Conservation (phyloP, 495 filamentous ascomycete genomes). For the Hypoxylon lienhwacheense region DNA sequence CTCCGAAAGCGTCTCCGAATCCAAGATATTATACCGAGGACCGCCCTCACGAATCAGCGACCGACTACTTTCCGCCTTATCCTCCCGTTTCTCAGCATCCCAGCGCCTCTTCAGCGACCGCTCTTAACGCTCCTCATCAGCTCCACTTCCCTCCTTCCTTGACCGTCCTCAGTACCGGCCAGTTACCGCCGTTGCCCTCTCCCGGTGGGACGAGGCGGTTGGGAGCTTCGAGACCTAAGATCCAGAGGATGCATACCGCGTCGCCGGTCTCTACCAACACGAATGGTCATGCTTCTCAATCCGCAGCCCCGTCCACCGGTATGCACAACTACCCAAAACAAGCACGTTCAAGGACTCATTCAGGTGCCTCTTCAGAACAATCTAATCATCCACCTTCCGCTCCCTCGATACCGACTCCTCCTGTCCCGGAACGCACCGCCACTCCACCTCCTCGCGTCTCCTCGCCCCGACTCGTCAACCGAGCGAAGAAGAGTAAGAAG, state of each 20-base stretch:
- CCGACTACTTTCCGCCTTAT: conserved; percentile 90
- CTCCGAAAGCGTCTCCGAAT: conserved; percentile 75
- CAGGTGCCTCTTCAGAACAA: conserved; percentile 54
- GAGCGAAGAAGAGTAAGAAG: conserved; percentile 59
- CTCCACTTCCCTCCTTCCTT: conserved; percentile 62
- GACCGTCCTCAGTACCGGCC: conserved; percentile 75
- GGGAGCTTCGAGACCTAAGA: conserved; percentile 57
- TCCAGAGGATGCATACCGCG: conserved; percentile 73
- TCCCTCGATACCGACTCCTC: conserved; percentile 38
- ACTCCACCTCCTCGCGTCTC: conserved; percentile 63
- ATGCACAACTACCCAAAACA: conserved; percentile 42
- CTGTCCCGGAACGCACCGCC: conserved; percentile 39
- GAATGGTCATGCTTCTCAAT: conserved; percentile 44
- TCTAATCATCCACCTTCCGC: conserved; percentile 36
- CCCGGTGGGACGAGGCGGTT: conserved; percentile 64
- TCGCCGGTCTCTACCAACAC: conserved; percentile 68
- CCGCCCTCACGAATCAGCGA: conserved; percentile 69
- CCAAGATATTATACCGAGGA: conserved; percentile 63
- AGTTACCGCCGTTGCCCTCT: conserved; percentile 80
- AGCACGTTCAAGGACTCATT: conserved; percentile 53
- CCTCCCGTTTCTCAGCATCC: conserved; percentile 55
- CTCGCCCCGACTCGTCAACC: conserved; percentile 56
- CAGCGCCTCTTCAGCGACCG: conserved; percentile 31
- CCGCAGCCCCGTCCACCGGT: conserved; percentile 40
- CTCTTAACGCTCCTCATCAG: conserved; percentile 39